Conservation (phyloP, 2,329 filamentous ascomycete species). For the Talaromyces albobiverticillius region DNA sequence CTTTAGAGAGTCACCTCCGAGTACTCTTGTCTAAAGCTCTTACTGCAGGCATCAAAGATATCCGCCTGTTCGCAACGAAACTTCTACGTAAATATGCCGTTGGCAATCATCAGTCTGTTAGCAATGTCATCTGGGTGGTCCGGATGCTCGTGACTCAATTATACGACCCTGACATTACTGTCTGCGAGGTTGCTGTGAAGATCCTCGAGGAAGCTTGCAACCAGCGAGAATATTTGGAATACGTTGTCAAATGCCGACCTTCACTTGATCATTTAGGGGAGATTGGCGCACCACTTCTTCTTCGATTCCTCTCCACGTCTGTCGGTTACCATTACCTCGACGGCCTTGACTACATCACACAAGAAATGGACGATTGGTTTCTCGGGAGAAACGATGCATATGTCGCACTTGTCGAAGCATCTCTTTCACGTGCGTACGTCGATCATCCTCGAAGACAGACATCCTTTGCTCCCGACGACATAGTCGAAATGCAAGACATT, state of each 20-base stretch:
- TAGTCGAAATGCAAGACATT: conserved; percentile 58
- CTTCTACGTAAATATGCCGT: conserved; percentile 83
- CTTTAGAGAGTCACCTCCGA: conserved; percentile 79
- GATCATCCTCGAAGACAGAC: conserved; percentile 44
- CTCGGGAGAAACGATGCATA: conserved; percentile 96
- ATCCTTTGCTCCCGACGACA: conserved; percentile 53
- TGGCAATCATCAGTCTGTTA: conserved; percentile 46
- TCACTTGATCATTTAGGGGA: conserved; percentile 93
- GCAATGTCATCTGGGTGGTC: conserved; percentile 91
- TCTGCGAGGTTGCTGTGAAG: conserved; percentile 93
- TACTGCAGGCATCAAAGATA: conserved; percentile 84
- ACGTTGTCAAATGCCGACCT: conserved; percentile 92
- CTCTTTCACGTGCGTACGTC: conserved; percentile 76
- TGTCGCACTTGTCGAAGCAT: conserved; percentile 91
- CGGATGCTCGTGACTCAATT: conserved; percentile 95
- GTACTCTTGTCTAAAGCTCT: conserved; percentile 92
- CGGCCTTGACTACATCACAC: conserved; percentile 95
- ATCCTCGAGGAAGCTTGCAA: conserved; percentile 98
- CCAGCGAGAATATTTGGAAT: conserved; percentile 83
- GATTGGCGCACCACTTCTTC: conserved; percentile 86
- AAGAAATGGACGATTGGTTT: conserved; percentile 99
- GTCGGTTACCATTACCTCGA: conserved; percentile 97
- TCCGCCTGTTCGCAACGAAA: conserved; percentile 85
- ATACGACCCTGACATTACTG: conserved; percentile 95
- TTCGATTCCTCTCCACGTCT: conserved; percentile 91